Evolutionary conservation across 805 yeast genomes (phyloP), one percentile per base, ranked within the genome.

Genomic region (Metschnikowia bowlesiae): DNA sequence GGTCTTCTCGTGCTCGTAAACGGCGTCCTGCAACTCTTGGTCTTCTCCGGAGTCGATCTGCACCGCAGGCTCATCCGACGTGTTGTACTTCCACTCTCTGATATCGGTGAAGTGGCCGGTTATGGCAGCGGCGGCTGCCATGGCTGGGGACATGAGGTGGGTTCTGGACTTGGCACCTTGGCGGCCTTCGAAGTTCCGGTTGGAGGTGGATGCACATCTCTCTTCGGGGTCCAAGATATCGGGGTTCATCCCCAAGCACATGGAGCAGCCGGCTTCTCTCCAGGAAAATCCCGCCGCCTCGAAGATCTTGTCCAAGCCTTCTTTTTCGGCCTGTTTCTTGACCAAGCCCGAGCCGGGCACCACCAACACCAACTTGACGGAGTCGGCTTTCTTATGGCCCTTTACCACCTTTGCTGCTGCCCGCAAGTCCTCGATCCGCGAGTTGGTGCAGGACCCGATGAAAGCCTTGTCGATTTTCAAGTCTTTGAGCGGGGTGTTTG

Each of bases 221-320:
- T 94, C 99, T 65, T 87, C 82, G 38, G 99, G 99, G 54, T 84
- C 81, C 65, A 94, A 80, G 62, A 94, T 92, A 75, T 94, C 99
- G 39, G 98, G 97, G 75, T 94, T 94, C 99, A 94, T 94, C 71
- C 99, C 99, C 47, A 94, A 80, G 76, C 99, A 94, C 99, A 94
- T 94, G 39, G 98, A 92, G 75, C 99, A 94, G 54, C 99, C 99
- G 58, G 99, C 98, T 75, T 94, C 99, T 77, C 99, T 86, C 99
- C 99, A 94, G 61, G 88, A 92, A 66, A 94, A 94, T 18, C 96
- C 98, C 46, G 99, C 97, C 45, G 83, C 89, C 63, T 76, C 82
- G 64, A 94, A 94, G 51, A 94, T 81, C 74, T 88, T 87, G 69
- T 94, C 94, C 51, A 94, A 79, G 47, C 99, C 99, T 75, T 94